A percentile compares a stretch with the other conserved stretches of the same genome.
Evolutionary conservation across 495 filamentous ascomycete genomes (phyloP).

Genomic region (Aspergillus sclerotiicarbonarius): DNA sequence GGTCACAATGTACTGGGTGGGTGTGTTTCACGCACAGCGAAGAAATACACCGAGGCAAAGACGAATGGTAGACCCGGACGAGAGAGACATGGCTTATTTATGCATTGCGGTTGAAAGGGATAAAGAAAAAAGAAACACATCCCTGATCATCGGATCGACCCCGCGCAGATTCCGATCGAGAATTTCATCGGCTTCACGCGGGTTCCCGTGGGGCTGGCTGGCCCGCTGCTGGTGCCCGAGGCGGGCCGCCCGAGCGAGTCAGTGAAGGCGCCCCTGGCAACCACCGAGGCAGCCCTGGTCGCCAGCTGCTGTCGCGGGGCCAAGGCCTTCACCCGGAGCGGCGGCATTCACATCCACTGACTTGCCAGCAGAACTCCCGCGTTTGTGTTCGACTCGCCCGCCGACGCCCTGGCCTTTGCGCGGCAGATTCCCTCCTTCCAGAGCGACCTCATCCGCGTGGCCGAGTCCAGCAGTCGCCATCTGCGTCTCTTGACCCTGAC

Average conservation of each 20-base stretch:
- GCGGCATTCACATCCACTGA: slow-evolving; percentile 10
- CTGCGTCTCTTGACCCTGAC: background rate
- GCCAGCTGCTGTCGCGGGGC: slow-evolving; percentile 18
- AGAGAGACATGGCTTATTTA: no score
- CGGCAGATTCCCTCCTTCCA: background rate
- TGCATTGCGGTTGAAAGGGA: no score
- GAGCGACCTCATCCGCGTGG: slow-evolving; percentile 5
- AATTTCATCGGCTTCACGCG: slow-evolving; percentile 16
- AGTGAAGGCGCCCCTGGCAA: slow-evolving; percentile 14
- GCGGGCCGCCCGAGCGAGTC: background rate
- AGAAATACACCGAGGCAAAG: no score
- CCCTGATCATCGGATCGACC: background rate
- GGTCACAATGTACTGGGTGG: no score
- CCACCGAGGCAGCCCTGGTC: slow-evolving; percentile 14
- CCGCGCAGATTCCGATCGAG: slow-evolving; percentile 9
- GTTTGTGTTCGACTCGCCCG: slow-evolving; percentile 9
- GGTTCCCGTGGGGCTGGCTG: slow-evolving; percentile 15
- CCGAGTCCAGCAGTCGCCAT: slow-evolving; percentile 15
- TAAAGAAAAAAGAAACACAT: no score
- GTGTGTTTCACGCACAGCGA: no score
- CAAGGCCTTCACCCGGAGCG: slow-evolving; percentile 11
- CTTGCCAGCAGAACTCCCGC: background rate
- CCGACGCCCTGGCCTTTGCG: slow-evolving; percentile 9
- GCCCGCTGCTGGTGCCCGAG: slow-evolving; percentile 8
- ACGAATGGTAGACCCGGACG: no score